These are phyloP conservation scores for Sordariomycetes sp. DNA, from an alignment of 2,329 filamentous ascomycete species.

Conservation along the genomic window DNA sequence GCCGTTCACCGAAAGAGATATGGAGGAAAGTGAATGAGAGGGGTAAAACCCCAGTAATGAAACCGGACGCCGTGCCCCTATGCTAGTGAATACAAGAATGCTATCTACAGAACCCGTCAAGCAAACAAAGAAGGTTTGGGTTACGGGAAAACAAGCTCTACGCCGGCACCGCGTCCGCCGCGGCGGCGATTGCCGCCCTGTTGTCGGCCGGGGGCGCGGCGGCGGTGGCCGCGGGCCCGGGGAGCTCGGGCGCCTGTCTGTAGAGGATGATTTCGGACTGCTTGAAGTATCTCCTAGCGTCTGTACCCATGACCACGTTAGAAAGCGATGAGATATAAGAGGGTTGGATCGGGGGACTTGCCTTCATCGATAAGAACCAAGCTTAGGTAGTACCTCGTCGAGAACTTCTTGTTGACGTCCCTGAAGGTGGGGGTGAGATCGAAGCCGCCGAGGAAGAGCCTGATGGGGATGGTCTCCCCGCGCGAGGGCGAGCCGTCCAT, in stretches of 20 bases:
- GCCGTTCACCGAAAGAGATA: not conserved
- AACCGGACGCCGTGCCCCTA: conserved; percentile 5
- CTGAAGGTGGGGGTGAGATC: conserved; percentile 97
- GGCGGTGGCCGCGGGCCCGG: conserved; percentile 8
- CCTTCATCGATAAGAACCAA: conserved; percentile 93
- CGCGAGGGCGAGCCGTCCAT: conserved; percentile 99
- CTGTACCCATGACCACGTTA: conserved; percentile 28
- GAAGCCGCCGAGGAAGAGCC: conserved; percentile 93
- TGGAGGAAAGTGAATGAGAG: not conserved
- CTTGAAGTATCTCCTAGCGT: conserved; percentile 96
- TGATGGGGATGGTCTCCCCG: conserved; percentile 90
- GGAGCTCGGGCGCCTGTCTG: conserved; percentile 60
- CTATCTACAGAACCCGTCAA: not conserved
- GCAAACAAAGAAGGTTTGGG: not conserved
- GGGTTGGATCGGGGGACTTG: conserved; percentile 25
- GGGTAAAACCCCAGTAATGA: too few relatives aligned
- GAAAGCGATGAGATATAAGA: not conserved
- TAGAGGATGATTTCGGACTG: conserved; percentile 97
- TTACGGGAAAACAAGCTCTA: conserved; percentile 1
- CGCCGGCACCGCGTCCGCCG: conserved; percentile 16
- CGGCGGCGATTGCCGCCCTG: conserved; percentile 25
- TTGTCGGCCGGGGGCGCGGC: conserved; percentile 30
- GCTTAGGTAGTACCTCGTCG: conserved; percentile 93
- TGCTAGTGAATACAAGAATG: conserved; percentile 4
- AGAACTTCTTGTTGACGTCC: conserved; percentile 99